Base-by-base conservation (phyloP, 2,329 filamentous ascomycete genomes). In the Colletotrichum eremochloae region DNA sequence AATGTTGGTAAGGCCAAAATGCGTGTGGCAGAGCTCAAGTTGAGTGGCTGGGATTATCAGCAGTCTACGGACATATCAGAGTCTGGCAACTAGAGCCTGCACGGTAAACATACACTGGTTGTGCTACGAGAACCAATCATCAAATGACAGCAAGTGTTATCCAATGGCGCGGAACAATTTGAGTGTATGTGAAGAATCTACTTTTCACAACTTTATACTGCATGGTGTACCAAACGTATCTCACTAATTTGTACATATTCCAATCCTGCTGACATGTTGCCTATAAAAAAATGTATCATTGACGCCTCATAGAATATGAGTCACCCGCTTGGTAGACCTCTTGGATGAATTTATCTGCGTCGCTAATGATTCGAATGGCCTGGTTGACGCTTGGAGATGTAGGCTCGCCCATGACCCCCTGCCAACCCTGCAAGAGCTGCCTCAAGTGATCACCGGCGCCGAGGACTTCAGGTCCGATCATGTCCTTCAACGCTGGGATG, bases 361-460 rank as follows among this genome's bases (percentile, higher is more conserved):
- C 83, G 1, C 79, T 78, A 20, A 87, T 86, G 12, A 87, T 80
- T 24, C 82, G 79, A 24, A 86, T 76, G 48, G 84, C 86, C 67
- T 86, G 84, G 44, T 86, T 78, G 0, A 87, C 82, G 70, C 84
- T 87, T 0, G 86, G 86, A 0, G 84, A 86, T 8, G 78, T 78
- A 0, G 80, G 77, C 0, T 82, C 80, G 0, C 84, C 83, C 0
- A 80, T 78, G 0, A 83, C 77, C 5, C 76, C 76, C 24, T 84
- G 82, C 85, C 86, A 87, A n/a, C 79, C 76, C 5, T 80, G 75
- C 0, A 87, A 80, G 0, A 86, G 68, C 44, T 78, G 76, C 15
- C 79, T 78, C 0, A 87, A 78, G 75, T 87, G 84, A 2, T 79
- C 76, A 0, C 85, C 85, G 0, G 85, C 82, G 1, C 78, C 75